Conservation (phyloP, 2,329 filamentous ascomycete genomes). For the Cadophora sp. region DNA sequence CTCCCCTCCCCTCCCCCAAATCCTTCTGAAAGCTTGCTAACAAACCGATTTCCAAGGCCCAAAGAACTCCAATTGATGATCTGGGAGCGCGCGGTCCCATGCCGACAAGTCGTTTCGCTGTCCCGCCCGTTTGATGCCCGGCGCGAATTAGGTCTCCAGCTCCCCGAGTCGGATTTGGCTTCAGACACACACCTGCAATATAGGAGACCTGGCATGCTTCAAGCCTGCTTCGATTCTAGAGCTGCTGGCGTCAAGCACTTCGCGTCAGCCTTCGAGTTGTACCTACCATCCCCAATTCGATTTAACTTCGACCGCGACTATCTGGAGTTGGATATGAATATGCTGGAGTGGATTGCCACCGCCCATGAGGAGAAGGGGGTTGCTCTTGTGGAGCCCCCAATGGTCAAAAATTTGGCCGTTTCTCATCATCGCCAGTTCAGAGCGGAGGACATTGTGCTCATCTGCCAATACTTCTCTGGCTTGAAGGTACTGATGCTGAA, state of each 20-base stretch:
- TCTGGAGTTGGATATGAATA: constrained; percentile 8
- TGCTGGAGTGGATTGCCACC: not conserved
- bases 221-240: constrained; percentile 9
- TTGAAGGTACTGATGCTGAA: constrained; percentile 4
- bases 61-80: constrained; percentile 25
- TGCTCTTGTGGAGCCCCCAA: not conserved
- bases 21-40: no score
- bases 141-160: not conserved
- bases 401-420: constrained; percentile 9
- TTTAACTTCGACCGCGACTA: constrained; percentile 16
- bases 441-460: not conserved
- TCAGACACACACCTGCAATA: not conserved
- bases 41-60: not conserved
- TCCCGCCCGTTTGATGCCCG: not conserved
- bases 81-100: constrained; percentile 9
- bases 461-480: constrained; percentile 10
- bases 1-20: no score
- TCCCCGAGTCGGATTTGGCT: not conserved
- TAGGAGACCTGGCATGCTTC: not conserved
- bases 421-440: not conserved
- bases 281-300: not conserved
- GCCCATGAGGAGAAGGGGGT: not conserved
- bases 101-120: not conserved
- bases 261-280: not conserved
- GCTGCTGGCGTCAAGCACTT: constrained; percentile 4